These are phyloP conservation scores for Paspalum notatum DNA, from an alignment of 176 grass and related monocot genomes.

Conservation along the genomic window DNA sequence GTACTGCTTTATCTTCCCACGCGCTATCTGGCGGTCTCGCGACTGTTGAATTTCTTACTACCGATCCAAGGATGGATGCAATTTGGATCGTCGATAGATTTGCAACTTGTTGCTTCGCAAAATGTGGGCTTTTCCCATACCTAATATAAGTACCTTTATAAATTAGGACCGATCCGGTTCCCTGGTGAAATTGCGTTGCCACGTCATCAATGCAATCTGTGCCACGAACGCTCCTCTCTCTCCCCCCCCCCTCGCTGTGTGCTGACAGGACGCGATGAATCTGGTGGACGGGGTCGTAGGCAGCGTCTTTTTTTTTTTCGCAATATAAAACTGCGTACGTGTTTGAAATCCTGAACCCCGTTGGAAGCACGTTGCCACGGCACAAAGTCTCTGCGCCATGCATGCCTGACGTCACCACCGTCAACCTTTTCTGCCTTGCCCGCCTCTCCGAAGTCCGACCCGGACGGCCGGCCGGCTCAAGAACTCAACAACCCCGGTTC, in stretches of 20 bases:
- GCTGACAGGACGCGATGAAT: not conserved
- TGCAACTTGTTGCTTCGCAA: not conserved
- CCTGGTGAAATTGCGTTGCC: not conserved
- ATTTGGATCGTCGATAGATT: no score
- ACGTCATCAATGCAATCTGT: no score
- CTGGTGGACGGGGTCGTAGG: slow-evolving; percentile 32
- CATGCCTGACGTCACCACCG: not conserved
- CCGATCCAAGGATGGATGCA: not conserved
- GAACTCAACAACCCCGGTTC: no score
- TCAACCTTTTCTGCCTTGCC: slow-evolving; percentile 32
- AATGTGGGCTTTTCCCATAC: slow-evolving; percentile 18
- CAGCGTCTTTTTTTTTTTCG: not conserved
- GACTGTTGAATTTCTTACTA: not conserved
- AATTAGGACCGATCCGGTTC: no score
- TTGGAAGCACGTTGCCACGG: not conserved
- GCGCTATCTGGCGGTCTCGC: not conserved
- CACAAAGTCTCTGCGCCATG: not conserved
- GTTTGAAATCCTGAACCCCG: not conserved
- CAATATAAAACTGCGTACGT: not conserved
- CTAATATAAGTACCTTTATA: no score
- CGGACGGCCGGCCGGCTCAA: no score
- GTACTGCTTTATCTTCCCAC: not conserved
- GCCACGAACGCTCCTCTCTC: no score
- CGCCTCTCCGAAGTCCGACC: no score
- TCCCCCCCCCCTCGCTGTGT: no score